Evolutionary conservation across 495 filamentous ascomycete genomes (phyloP).

Genomic region (Clohesyomyces aquaticus): DNA sequence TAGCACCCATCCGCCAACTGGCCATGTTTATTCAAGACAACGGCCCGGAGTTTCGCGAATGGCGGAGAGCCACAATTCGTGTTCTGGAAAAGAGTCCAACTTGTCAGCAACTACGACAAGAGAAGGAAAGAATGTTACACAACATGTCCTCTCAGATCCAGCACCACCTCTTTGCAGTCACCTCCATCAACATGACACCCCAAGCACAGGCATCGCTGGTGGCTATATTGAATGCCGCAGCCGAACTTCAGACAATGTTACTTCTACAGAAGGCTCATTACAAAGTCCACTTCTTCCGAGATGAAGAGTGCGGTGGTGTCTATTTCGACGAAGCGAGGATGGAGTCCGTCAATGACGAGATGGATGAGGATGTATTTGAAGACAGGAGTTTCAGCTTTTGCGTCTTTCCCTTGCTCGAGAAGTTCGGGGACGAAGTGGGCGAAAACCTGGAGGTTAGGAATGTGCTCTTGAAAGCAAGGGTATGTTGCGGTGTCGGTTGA

Average conservation of each 20-base stretch:
- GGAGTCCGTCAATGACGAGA: constrained; percentile 37
- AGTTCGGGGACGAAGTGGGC: constrained; percentile 44
- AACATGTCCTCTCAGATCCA: constrained; percentile 12
- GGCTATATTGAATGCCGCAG: constrained; percentile 24
- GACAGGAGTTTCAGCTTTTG: constrained; percentile 35
- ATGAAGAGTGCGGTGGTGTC: not conserved
- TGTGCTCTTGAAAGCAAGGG: constrained; percentile 43
- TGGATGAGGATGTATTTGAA: constrained; percentile 27
- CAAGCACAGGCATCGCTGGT: constrained; percentile 16
- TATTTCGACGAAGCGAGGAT: constrained; percentile 28
- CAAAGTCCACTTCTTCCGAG: constrained; percentile 19
- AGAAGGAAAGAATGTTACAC: constrained; percentile 22
- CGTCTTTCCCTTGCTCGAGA: constrained; percentile 44
- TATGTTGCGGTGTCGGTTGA: constrained; percentile 35
- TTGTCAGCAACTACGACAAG: constrained; percentile 12
- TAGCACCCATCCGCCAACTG: constrained; percentile 14
- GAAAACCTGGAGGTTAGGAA: constrained; percentile 39
- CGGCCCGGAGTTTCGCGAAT: constrained; percentile 28
- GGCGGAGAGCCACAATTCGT: constrained; percentile 32
- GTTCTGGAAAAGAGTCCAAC: constrained; percentile 21
- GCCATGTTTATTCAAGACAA: constrained; percentile 29
- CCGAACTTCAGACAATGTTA: constrained; percentile 28
- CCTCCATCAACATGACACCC: constrained; percentile 15
- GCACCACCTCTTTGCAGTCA: constrained; percentile 19
- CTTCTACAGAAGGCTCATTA: constrained; percentile 37